These are phyloP conservation scores for Colletotrichum tropicicola DNA, from an alignment of 2,329 filamentous ascomycete species.

Conservation along the genomic window DNA sequence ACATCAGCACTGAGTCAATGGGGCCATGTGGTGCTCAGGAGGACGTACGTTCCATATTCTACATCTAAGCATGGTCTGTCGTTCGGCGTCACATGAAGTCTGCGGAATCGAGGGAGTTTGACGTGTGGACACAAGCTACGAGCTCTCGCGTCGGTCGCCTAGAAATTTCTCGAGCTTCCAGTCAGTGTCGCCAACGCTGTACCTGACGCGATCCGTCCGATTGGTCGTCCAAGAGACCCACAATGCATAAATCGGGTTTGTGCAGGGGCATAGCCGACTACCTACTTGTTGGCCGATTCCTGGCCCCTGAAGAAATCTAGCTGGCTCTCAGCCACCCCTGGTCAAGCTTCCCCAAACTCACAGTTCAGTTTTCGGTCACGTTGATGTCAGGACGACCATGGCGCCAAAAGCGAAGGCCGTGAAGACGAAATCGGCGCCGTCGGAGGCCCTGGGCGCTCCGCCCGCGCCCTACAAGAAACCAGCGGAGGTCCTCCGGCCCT, in stretches of 20 bases:
- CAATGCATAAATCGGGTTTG: not conserved
- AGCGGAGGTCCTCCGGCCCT: constrained; percentile 69
- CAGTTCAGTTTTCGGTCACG: not conserved
- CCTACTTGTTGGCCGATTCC: not conserved
- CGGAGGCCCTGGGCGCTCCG: constrained; percentile 43
- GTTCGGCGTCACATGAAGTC: constrained; percentile 17
- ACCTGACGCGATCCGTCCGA: not conserved
- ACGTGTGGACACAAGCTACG: not conserved
- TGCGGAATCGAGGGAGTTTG: not conserved
- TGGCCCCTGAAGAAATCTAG: constrained; percentile 8
- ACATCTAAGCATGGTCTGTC: constrained; percentile 51
- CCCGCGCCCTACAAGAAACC: constrained; percentile 76
- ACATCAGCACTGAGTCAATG: not conserved
- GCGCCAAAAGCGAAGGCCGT: constrained; percentile 41
- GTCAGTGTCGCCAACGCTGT: not conserved
- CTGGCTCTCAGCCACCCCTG: not conserved
- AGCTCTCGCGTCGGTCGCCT: too few relatives aligned
- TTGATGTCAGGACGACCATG: constrained; percentile 24
- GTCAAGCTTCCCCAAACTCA: not conserved
- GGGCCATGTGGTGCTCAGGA: not conserved
- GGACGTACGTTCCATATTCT: constrained; percentile 48
- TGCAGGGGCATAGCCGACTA: constrained; percentile 11
- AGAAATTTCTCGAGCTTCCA: constrained; percentile 18
- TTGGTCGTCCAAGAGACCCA: constrained; percentile 3
- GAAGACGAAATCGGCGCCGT: constrained; percentile 42